A percentile compares a stretch with the other conserved stretches of the same genome.
Conservation (phyloP, 2,329 filamentous ascomycete species). For the Acrocalymma vagum region DNA sequence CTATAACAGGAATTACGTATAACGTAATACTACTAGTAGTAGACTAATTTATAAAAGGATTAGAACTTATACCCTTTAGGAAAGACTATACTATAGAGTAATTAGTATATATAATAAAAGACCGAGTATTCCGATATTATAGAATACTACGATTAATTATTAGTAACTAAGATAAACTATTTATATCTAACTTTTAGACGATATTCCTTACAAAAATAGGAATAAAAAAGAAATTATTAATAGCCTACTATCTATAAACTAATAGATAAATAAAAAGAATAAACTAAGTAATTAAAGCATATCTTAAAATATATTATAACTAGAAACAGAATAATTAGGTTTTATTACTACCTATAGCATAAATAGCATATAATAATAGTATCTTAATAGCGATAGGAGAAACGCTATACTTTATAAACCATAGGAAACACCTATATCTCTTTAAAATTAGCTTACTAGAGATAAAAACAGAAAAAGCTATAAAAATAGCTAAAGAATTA, state of each 20-base stretch:
- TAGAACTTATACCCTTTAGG: constrained; percentile 2
- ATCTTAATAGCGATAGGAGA: background rate
- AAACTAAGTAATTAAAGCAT: constrained; percentile 6
- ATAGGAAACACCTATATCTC: too few relatives aligned
- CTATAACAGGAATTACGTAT: constrained; percentile 1
- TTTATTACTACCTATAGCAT: constrained; percentile 3
- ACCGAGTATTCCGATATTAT: too few relatives aligned
- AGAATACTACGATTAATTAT: too few relatives aligned
- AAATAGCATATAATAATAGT: constrained; percentile 1
- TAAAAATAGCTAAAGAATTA: too few relatives aligned
- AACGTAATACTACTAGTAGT: constrained; percentile 7
- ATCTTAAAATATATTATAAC: constrained; percentile 3
- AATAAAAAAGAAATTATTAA: constrained; percentile 7
- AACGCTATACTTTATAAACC: background rate
- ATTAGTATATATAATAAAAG: too few relatives aligned
- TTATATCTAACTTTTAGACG: constrained; percentile 3
- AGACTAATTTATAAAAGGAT: constrained; percentile 1
- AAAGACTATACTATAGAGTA: too few relatives aligned
- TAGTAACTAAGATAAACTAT: constrained; percentile 8
- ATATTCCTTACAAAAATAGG: background rate
- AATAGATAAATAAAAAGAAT: constrained; percentile 8
- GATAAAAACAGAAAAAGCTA: too few relatives aligned
- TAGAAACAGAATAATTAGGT: constrained; percentile 8
- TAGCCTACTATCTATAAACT: constrained; percentile 11
- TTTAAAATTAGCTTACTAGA: too few relatives aligned